Conservation (phyloP, 345 rosid genomes). For the Sisymbrium altissimum region DNA sequence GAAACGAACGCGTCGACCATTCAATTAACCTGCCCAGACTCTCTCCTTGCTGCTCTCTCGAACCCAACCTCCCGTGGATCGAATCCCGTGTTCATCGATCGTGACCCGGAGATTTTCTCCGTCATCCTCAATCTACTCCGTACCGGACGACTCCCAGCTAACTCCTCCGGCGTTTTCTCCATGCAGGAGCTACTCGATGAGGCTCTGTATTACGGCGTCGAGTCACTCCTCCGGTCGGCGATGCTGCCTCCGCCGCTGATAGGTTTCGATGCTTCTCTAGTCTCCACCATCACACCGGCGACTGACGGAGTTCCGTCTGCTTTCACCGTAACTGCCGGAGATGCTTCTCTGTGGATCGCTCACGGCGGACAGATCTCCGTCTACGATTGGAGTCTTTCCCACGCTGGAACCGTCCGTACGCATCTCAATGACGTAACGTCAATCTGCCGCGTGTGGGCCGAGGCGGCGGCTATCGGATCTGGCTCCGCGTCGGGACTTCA, state of each 20-base stretch:
- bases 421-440: constrained; percentile 72
- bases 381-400: constrained; percentile 70
- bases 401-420: constrained; percentile 64
- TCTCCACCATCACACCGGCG: constrained; percentile 60
- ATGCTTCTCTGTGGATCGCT: constrained; percentile 78
- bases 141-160: constrained; percentile 62
- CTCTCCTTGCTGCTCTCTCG: constrained; percentile 75
- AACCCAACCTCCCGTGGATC: constrained; percentile 38
- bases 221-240: constrained; percentile 58
- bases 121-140: constrained; percentile 80
- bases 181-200: constrained; percentile 86
- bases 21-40: constrained; percentile 71
- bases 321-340: constrained; percentile 57
- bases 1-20: constrained; percentile 79
- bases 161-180: constrained; percentile 50
- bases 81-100: constrained; percentile 73
- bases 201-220: constrained; percentile 83
- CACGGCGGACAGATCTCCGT: constrained; percentile 90
- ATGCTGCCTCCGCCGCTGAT: constrained; percentile 59
- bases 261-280: constrained; percentile 73
- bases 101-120: constrained; percentile 91
- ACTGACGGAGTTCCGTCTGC: constrained; percentile 65
- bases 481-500: constrained; percentile 65
- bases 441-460: constrained; percentile 56
- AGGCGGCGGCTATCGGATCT: constrained; percentile 72